Evolutionary conservation across 2,329 filamentous ascomycete genomes (phyloP).

Genomic region (Fusarium keratoplasticum): DNA sequence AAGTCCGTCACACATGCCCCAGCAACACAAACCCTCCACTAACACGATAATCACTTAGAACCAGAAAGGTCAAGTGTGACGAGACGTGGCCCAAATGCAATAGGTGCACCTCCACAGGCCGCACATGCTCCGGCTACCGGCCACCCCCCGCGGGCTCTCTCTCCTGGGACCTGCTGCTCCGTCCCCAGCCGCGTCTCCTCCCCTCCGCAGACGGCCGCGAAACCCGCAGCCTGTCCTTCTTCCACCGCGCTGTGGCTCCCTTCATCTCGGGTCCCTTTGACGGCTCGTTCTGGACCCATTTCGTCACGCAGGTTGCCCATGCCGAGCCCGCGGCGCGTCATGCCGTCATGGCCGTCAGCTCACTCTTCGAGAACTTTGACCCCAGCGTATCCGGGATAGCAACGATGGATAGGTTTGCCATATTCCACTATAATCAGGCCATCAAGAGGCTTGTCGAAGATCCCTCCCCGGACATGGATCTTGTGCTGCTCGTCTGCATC

Average conservation of each 20-base stretch:
- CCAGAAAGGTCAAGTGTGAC: conserved; percentile 69
- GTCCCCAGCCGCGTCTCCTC: conserved; percentile 33
- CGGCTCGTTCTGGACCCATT: conserved; percentile 55
- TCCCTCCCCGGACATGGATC: conserved; percentile 41
- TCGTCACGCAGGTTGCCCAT: conserved; percentile 52
- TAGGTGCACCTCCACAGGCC: conserved; percentile 63
- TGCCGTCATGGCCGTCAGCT: conserved; percentile 54
- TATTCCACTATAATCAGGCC: conserved; percentile 56
- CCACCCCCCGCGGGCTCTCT: conserved; percentile 45
- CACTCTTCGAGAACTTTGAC: conserved; percentile 52
- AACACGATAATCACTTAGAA: conserved; percentile 49
- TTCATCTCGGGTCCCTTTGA: conserved; percentile 51
- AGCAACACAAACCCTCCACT: not conserved
- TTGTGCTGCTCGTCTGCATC: conserved; percentile 54
- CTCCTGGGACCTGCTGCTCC: conserved; percentile 52
- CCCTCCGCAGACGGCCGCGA: conserved; percentile 41
- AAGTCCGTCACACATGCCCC: conserved; percentile 54
- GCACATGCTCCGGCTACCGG: conserved; percentile 67
- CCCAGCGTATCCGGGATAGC: not conserved
- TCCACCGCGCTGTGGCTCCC: conserved; percentile 52
- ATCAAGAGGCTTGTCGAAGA: conserved; percentile 49
- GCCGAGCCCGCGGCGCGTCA: conserved; percentile 54
- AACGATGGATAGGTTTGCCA: conserved; percentile 41
- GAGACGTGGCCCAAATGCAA: conserved; percentile 63
- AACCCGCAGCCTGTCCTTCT: conserved; percentile 52